Evolutionary conservation across 2,329 filamentous ascomycete genomes (phyloP).

Genomic region (Dothistroma pini): DNA sequence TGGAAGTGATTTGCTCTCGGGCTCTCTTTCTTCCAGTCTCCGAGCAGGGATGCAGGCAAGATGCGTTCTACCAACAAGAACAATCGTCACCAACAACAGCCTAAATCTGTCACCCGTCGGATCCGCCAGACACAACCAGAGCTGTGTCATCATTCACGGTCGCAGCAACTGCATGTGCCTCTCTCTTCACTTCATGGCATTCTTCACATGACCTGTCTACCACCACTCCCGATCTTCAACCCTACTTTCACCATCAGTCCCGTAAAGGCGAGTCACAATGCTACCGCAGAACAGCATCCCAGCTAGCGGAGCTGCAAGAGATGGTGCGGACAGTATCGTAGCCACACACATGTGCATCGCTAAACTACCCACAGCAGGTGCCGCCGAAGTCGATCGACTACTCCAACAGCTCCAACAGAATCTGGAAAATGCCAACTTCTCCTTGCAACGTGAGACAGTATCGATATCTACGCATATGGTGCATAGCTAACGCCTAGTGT

Average conservation of each 20-base stretch:
- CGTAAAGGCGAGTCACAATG: constrained; percentile 5
- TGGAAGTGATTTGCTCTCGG: neutral
- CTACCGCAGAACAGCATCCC: constrained; percentile 10
- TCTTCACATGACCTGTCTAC: neutral
- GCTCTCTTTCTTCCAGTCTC: neutral
- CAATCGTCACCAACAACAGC: too few species aligned
- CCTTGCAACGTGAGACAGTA: constrained; percentile 26
- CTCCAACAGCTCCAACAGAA: constrained; percentile 29
- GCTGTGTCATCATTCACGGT: too few species aligned
- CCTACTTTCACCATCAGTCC: neutral
- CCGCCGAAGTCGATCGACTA: constrained; percentile 29
- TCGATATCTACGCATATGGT: neutral
- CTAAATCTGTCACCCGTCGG: too few species aligned
- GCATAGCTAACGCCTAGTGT: constrained; percentile 10
- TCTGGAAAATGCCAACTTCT: constrained; percentile 26
- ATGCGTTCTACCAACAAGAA: too few species aligned
- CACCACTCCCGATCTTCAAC: neutral
- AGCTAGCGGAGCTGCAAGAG: constrained; percentile 9
- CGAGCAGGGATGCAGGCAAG: too few species aligned
- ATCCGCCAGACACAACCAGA: too few species aligned
- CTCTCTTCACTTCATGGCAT: neutral
- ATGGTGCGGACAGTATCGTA: constrained; percentile 6
- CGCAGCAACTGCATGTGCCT: neutral
- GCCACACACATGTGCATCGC: constrained; percentile 8
- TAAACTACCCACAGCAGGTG: constrained; percentile 14